Percentiles rank a stretch among this genome's conserved stretches.
Conservation (phyloP, 768 basidiomycete genomes). For the Leccinum variicolor region DNA sequence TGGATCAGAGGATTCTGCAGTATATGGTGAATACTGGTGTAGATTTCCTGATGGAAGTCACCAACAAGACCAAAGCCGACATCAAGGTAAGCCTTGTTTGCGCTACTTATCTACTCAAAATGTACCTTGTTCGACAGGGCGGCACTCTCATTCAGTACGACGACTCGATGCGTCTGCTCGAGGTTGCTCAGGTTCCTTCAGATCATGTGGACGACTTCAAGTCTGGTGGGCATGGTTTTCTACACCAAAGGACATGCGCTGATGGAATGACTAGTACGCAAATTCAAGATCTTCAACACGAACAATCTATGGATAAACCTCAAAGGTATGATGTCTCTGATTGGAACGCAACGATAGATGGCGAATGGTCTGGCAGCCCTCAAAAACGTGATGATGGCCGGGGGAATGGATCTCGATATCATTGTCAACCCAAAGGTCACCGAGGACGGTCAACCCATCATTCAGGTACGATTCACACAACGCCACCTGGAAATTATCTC, state of each 20-base stretch:
- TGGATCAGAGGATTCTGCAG: slow-evolving; percentile 79
- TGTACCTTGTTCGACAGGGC: slow-evolving; percentile 41
- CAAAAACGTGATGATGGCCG: slow-evolving; percentile 85
- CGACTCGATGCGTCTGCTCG: slow-evolving; percentile 3
- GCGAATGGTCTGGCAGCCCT: slow-evolving; percentile 49
- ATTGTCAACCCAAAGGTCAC: slow-evolving; percentile 90
- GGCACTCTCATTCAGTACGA: slow-evolving; percentile 92
- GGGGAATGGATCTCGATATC: slow-evolving; percentile 89
- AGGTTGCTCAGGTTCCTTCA: slow-evolving; percentile 8
- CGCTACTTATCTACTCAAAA: not conserved
- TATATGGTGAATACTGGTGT: slow-evolving; percentile 80
- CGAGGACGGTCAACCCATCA: slow-evolving; percentile 82
- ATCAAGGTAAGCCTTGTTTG: slow-evolving; percentile 36
- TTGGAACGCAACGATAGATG: not conserved
- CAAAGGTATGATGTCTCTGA: slow-evolving; percentile 45
- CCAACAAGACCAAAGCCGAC: slow-evolving; percentile 95
- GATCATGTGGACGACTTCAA: slow-evolving; percentile 13
- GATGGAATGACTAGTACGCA: slow-evolving; percentile 49
- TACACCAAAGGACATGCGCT: not conserved
- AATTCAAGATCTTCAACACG: slow-evolving; percentile 94
- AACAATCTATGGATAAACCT: slow-evolving; percentile 82
- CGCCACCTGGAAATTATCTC: slow-evolving; percentile 5
- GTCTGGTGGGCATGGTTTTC: slow-evolving; percentile 34
- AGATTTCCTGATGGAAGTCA: slow-evolving; percentile 94
- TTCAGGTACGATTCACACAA: slow-evolving; percentile 50